Evolutionary conservation across 495 filamentous ascomycete species (phyloP), one percentile per base, ranked within the genome.

Genomic region (Neurospora sp.): DNA sequence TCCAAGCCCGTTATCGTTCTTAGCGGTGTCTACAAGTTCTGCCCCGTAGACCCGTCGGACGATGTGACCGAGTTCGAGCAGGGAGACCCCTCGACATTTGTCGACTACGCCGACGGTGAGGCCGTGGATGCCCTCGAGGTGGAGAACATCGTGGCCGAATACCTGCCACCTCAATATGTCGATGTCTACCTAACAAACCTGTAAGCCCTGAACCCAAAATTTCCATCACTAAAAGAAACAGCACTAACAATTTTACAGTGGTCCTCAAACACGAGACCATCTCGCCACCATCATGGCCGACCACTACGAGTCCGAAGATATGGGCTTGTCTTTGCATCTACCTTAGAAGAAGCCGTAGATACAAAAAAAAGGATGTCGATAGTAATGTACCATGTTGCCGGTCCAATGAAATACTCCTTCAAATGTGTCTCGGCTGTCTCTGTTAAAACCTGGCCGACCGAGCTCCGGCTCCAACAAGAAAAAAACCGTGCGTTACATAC

Each of bases 151-250:
- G 76, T 94, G 27, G 91, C 89, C 69, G 94, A 97, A 77, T 95
- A 94, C 76, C 88, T 98, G 12, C 90, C 91, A 3, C 88, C 92
- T 8, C 91, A 95, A 72, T 81, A 94, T 71, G 87, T 97, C 39
- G 92, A 96, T 76, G 87, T 96, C 42, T 97, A 97, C 78, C 91
- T 98, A 74, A 97, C 94, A 10, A 97, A 98, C 81, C 82, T 98
- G 92, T 94, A 84, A 86, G 93, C 89, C 69, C 3, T 27, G 39
- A 44, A 7, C 14, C 59, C 1, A 27, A 8, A 10, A 61, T 17
- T 17, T 35, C 65, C 40, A 31, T n/a, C 69, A 45, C 10, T 14
- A 20, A 20, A 2, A 65, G 1, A 2, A 7, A 16, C 2, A 35
- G 35, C 72, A 76, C 81, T 83, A 78, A 82, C 71, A 79, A 44